Evolutionary conservation across 805 yeast species (phyloP).

Genomic region (Saccharomycopsis oosterbeekiorum): DNA sequence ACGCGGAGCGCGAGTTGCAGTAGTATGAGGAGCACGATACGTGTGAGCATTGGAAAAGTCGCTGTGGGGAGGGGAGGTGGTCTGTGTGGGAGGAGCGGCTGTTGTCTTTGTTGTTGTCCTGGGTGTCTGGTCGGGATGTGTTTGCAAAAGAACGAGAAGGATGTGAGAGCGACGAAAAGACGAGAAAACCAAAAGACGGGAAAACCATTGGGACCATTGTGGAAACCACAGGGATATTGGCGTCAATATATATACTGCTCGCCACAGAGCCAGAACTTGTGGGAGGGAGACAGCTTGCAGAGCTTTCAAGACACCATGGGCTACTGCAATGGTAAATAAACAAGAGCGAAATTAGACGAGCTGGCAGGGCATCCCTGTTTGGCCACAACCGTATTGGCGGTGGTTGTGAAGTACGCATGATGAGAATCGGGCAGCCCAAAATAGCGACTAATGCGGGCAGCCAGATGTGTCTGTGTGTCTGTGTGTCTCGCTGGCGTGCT

Average conservation of each 20-base stretch:
- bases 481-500: no score
- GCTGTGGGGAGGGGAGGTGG: no score
- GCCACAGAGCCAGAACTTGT: no score
- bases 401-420: neutral
- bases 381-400: neutral
- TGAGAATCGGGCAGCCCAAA: neutral
- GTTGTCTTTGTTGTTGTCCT: no score
- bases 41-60: neutral
- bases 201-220: neutral
- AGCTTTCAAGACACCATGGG: no score
- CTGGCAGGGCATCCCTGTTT: slow-evolving; percentile 2
- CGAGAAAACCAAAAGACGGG: neutral
- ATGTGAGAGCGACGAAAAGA: no score
- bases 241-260: neutral
- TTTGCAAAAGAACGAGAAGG: no score
- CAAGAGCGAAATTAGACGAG: neutral
- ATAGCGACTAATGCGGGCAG: no score
- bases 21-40: neutral
- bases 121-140: no score
- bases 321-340: neutral
- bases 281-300: no score
- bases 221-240: neutral
- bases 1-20: neutral
- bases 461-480: no score
- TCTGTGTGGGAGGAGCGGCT: no score